phyloP scores from a whole-genome alignment of 2,329 filamentous ascomycete species.

The Hirsutella minnesotensis region DNA sequence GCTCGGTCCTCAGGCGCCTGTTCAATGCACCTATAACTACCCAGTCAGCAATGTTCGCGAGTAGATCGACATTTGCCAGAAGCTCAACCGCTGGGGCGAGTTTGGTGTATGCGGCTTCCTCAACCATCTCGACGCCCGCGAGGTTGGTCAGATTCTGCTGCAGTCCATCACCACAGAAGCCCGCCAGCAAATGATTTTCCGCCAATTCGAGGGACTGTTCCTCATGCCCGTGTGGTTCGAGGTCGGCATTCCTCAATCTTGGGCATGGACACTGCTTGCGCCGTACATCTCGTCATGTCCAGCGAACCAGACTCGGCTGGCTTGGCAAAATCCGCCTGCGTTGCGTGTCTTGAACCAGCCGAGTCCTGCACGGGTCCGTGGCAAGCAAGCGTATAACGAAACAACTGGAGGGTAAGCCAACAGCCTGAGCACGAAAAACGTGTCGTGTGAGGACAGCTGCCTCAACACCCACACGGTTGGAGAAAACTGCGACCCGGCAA shows the following conservation, averaged over 20 bases:
- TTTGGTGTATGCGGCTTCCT: constrained; percentile 73
- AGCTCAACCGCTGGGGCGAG: constrained; percentile 73
- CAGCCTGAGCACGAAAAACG: constrained; percentile 36
- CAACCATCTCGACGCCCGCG: constrained; percentile 63
- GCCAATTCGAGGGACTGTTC: constrained; percentile 68
- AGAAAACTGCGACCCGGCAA: constrained; percentile 49
- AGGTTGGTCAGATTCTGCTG: constrained; percentile 59
- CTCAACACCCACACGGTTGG: constrained; percentile 40
- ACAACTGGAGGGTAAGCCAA: constrained; percentile 48
- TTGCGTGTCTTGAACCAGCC: constrained; percentile 64
- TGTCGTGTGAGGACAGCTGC: constrained; percentile 38
- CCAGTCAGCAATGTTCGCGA: constrained; percentile 63
- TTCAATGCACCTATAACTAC: constrained; percentile 73
- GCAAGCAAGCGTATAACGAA: constrained; percentile 50
- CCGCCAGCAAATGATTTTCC: constrained; percentile 74
- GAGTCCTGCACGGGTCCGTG: constrained; percentile 57
- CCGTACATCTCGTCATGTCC: constrained; percentile 74
- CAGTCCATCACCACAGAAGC: constrained; percentile 71
- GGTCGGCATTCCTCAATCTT: constrained; percentile 68
- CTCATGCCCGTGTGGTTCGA: constrained; percentile 80
- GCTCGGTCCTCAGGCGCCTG: constrained; percentile 56
- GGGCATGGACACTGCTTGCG: constrained; percentile 72
- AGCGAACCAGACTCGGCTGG: constrained; percentile 56
- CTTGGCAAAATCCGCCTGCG: constrained; percentile 76
- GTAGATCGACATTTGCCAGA: constrained; percentile 75